Evolutionary conservation across 2,329 filamentous ascomycete species (phyloP).

Genomic region (Neoscytalidium dimidiatum): DNA sequence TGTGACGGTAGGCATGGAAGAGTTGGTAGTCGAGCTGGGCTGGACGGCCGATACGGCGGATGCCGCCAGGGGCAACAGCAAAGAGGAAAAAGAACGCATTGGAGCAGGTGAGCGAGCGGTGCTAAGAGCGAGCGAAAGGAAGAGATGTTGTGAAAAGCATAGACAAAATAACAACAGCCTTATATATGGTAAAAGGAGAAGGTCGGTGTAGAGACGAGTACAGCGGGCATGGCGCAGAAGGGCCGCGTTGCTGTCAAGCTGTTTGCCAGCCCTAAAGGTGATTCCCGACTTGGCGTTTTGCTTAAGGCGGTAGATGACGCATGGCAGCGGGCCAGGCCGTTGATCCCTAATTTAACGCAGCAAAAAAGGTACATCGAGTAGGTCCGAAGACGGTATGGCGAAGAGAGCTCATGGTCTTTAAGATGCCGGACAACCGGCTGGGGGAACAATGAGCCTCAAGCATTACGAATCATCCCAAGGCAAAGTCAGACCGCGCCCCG

Average conservation of each 20-base stretch:
- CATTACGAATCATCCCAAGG: neutral
- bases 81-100: neutral
- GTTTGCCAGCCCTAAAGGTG: neutral
- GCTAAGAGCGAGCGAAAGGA: neutral
- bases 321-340: neutral
- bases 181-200: constrained; percentile 12
- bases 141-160: neutral
- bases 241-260: constrained; percentile 3
- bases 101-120: neutral
- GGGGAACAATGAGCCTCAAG: neutral
- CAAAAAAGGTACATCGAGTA: neutral
- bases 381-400: neutral
- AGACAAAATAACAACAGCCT: neutral
- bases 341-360: neutral
- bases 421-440: neutral
- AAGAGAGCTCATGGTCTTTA: neutral
- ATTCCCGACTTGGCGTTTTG: neutral
- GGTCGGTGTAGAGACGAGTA: neutral
- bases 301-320: neutral
- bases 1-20: constrained; percentile 25
- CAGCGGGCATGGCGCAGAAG: neutral
- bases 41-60: neutral
- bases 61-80: neutral
- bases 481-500: neutral
- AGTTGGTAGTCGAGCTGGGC: neutral